Percentiles rank a stretch among this genome's conserved stretches.
Evolutionary conservation across 257 asterid species (phyloP).

Genomic region (Solanum pinnatisectum): DNA sequence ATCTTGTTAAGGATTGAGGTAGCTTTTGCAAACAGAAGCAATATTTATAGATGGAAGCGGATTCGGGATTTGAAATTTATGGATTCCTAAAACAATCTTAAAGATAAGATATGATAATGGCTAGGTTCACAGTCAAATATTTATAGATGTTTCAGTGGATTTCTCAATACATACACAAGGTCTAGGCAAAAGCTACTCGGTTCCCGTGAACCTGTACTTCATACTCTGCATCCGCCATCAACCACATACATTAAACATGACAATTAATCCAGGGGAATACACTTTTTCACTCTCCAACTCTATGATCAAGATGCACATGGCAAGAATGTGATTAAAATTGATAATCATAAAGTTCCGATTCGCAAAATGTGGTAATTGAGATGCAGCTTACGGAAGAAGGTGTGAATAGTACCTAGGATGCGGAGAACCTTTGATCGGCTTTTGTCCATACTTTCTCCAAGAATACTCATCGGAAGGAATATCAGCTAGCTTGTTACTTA

Average conservation of each 20-base stretch:
- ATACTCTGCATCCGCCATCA: background rate
- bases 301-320: background rate
- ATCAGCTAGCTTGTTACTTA: constrained; percentile 68
- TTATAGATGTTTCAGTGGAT: background rate
- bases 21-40: background rate
- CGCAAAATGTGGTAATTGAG: background rate
- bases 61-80: background rate
- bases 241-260: background rate
- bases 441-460: constrained; percentile 82
- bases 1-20: background rate
- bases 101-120: background rate
- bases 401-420: constrained; percentile 46
- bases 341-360: background rate
- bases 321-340: background rate
- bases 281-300: background rate
- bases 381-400: background rate
- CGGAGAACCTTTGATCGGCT: constrained; percentile 79
- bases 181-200: background rate
- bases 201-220: background rate
- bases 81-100: background rate
- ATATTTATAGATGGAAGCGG: background rate
- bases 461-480: constrained; percentile 68
- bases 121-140: background rate
- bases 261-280: background rate
- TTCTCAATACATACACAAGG: background rate